These are phyloP conservation scores for Adansonia madagascariensis DNA, from an alignment of 441 rosid species.

Conservation along the genomic window DNA sequence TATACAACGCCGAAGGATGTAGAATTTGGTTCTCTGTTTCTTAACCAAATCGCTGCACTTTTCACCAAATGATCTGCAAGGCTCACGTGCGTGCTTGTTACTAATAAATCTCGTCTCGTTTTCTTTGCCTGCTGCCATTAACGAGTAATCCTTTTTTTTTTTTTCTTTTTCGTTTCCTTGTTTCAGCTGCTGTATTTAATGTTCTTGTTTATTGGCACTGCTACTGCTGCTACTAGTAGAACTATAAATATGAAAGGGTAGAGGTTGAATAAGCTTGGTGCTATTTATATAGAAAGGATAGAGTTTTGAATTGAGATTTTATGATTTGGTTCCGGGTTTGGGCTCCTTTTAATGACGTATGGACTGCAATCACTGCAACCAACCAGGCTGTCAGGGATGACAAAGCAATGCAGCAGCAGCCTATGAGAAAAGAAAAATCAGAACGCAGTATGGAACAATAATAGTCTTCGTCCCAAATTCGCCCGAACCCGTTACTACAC, in stretches of 20 bases:
- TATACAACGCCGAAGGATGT: slow-evolving; percentile 85
- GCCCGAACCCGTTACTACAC: too few relatives aligned
- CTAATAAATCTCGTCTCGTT: not conserved
- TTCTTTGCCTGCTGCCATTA: slow-evolving; percentile 1
- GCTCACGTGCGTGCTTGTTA: slow-evolving; percentile 41
- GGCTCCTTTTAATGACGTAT: slow-evolving; percentile 22
- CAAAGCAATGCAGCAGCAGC: too few relatives aligned
- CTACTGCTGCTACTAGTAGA: not conserved
- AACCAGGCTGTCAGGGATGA: too few relatives aligned
- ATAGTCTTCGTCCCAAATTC: too few relatives aligned
- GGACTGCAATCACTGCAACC: slow-evolving; percentile 33
- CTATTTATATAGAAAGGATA: not conserved
- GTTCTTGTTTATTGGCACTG: not conserved
- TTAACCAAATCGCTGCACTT: slow-evolving; percentile 78
- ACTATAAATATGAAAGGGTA: slow-evolving; percentile 4
- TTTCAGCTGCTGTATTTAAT: not conserved
- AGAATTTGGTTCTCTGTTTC: slow-evolving; percentile 83
- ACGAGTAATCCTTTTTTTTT: not conserved
- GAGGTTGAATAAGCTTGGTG: not conserved
- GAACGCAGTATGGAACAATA: too few relatives aligned
- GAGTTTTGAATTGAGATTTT: not conserved
- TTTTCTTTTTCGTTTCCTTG: not conserved
- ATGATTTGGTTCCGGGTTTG: slow-evolving; percentile 27
- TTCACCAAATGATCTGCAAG: slow-evolving; percentile 77
- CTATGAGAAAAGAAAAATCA: too few relatives aligned